Conservation (phyloP, 2,329 filamentous ascomycete species). For the Helminthosporium solani region DNA sequence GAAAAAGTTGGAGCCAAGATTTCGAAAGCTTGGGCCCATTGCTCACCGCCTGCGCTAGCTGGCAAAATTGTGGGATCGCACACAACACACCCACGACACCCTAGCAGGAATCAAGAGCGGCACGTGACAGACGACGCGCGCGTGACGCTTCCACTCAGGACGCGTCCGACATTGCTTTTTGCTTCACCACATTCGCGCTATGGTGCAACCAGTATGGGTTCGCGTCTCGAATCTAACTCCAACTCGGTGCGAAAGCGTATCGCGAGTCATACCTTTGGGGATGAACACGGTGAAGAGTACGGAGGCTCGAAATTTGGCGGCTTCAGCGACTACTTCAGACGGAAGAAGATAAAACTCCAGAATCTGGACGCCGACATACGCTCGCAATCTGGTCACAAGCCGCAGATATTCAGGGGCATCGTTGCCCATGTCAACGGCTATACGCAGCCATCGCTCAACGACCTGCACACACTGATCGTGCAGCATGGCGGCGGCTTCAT, state of each 20-base stretch:
- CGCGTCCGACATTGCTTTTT: neutral
- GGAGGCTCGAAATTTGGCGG: constrained; percentile 82
- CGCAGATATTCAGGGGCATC: constrained; percentile 84
- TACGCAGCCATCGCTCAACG: constrained; percentile 86
- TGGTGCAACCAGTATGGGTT: constrained; percentile 54
- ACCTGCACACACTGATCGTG: constrained; percentile 85
- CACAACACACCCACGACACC: neutral
- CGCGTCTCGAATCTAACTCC: constrained; percentile 61
- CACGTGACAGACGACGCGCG: constrained; percentile 17
- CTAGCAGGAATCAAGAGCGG: neutral
- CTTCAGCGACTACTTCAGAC: constrained; percentile 86
- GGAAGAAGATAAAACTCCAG: constrained; percentile 96
- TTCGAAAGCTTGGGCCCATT: neutral
- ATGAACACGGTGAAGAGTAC: constrained; percentile 90
- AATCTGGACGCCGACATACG: constrained; percentile 86
- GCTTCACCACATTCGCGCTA: constrained; percentile 6
- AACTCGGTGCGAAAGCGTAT: constrained; percentile 63
- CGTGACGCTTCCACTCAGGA: constrained; percentile 10
- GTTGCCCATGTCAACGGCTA: constrained; percentile 94
- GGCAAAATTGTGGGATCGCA: constrained; percentile 11
- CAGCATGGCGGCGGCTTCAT: constrained; percentile 91
- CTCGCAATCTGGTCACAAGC: constrained; percentile 66
- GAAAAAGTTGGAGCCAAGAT: constrained; percentile 25
- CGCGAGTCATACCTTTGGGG: constrained; percentile 69
- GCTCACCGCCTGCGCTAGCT: constrained; percentile 23